Conservation (phyloP, 805 yeast species). For the Wickerhamiella spandovensis region DNA sequence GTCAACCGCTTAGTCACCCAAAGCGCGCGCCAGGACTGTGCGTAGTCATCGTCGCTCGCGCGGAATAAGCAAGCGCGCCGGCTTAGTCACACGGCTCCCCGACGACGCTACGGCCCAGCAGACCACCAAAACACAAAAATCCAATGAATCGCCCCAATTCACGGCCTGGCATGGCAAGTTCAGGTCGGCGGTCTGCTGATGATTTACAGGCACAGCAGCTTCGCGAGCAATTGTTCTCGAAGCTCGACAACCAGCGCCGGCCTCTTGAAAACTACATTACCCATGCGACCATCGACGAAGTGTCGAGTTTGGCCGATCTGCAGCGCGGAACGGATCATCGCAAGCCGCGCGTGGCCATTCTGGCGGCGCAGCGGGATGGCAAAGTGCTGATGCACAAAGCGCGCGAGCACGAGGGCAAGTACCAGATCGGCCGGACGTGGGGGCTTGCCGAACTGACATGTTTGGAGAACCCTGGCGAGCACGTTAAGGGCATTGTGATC, state of each 20-base stretch:
- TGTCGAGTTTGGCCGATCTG: neutral
- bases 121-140: neutral
- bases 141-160: neutral
- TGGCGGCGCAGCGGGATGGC: conserved; percentile 5
- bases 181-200: neutral
- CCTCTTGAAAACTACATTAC: conserved; percentile 2
- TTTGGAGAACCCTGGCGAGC: conserved; percentile 37
- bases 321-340: neutral
- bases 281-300: conserved; percentile 1
- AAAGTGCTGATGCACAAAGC: conserved; percentile 67
- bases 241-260: neutral
- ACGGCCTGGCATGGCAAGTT: neutral
- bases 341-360: conserved; percentile 14
- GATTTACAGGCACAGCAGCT: neutral
- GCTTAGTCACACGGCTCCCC: neutral
- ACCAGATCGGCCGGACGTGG: conserved; percentile 93
- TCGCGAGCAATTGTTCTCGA: neutral
- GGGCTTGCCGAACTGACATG: conserved; percentile 52
- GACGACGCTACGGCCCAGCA: no score
- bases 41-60: no score
- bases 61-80: neutral
- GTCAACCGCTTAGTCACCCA: no score
- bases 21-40: no score
- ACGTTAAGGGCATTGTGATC: conserved; percentile 31
- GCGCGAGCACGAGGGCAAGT: conserved; percentile 60